Percentiles rank a stretch among this genome's conserved stretches.
Evolutionary conservation across 768 basidiomycete species (phyloP).

Genomic region (Obba rivulosa): DNA sequence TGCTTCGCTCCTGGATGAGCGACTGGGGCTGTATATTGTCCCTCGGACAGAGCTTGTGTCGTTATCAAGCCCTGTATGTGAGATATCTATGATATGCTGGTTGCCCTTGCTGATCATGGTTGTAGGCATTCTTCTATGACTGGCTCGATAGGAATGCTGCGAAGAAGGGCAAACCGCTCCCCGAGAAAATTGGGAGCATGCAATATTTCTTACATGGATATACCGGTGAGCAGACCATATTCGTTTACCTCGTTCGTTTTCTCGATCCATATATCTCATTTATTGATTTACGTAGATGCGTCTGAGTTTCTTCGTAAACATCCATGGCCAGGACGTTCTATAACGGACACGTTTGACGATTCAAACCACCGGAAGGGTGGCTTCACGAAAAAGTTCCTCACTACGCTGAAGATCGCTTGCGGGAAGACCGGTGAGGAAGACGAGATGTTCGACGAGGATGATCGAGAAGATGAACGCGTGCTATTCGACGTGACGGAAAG

Average conservation of each 20-base stretch:
- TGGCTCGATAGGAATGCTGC: conserved; percentile 80
- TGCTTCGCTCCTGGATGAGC: conserved; percentile 74
- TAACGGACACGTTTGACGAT: conserved; percentile 83
- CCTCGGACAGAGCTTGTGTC: conserved; percentile 82
- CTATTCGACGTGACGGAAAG: conserved; percentile 65
- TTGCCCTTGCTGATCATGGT: conserved; percentile 3
- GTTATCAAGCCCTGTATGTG: conserved; percentile 59
- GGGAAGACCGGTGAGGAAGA: conserved; percentile 78
- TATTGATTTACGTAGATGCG: conserved; percentile 62
- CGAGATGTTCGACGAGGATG: conserved; percentile 58
- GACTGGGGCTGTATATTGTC: conserved; percentile 74
- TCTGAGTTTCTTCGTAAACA: conserved; percentile 82
- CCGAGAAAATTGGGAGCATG: conserved; percentile 88
- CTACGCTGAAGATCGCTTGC: conserved; percentile 74
- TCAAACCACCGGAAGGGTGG: conserved; percentile 70
- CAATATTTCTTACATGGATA: conserved; percentile 86
- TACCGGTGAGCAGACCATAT: conserved; percentile 41
- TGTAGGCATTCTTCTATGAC: conserved; percentile 86
- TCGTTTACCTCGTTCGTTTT: too few relatives aligned
- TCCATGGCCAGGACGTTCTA: conserved; percentile 83
- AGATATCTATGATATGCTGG: neutral
- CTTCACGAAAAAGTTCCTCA: conserved; percentile 60
- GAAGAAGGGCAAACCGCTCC: conserved; percentile 79
- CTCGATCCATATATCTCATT: too few relatives aligned
- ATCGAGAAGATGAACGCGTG: conserved; percentile 69